These are phyloP conservation scores for Mycosphaerella sp. DNA, from an alignment of 2,329 filamentous ascomycete genomes.

Conservation along the genomic window DNA sequence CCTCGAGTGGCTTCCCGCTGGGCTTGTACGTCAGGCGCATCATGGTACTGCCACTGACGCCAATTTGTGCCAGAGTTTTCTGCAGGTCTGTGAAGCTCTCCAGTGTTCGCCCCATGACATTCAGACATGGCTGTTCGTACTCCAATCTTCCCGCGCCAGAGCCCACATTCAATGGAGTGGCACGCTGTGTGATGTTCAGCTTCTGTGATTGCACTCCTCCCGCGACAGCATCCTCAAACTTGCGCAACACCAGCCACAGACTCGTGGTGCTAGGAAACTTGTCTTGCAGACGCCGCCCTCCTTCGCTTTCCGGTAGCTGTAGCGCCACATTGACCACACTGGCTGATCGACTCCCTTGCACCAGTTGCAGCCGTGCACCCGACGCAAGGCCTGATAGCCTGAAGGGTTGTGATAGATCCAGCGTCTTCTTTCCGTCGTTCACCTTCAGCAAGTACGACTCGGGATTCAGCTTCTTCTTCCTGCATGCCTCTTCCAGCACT, in stretches of 20 bases:
- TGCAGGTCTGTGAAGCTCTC: slow-evolving; percentile 74
- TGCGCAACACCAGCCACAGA: slow-evolving; percentile 81
- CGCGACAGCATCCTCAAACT: slow-evolving; percentile 75
- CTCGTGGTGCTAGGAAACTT: slow-evolving; percentile 85
- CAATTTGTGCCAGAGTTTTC: slow-evolving; percentile 80
- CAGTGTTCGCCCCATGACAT: slow-evolving; percentile 69
- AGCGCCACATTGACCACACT: slow-evolving; percentile 84
- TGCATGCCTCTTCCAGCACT: slow-evolving; percentile 79
- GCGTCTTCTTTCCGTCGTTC: slow-evolving; percentile 66
- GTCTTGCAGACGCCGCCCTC: slow-evolving; percentile 61
- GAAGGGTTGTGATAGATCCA: slow-evolving; percentile 80
- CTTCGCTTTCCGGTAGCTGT: slow-evolving; percentile 69
- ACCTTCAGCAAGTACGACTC: slow-evolving; percentile 80
- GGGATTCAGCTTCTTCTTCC: slow-evolving; percentile 66
- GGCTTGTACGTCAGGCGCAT: slow-evolving; percentile 70
- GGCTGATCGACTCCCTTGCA: slow-evolving; percentile 77
- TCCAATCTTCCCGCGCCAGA: slow-evolving; percentile 65
- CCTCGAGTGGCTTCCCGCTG: slow-evolving; percentile 71
- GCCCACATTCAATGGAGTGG: slow-evolving; percentile 56
- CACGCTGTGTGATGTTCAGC: slow-evolving; percentile 75
- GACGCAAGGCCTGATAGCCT: slow-evolving; percentile 73
- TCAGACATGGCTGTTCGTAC: slow-evolving; percentile 79
- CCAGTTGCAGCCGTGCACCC: slow-evolving; percentile 87
- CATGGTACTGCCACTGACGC: slow-evolving; percentile 77
- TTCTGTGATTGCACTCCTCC: slow-evolving; percentile 40